Evolutionary conservation across 2,329 filamentous ascomycete species (phyloP).

Genomic region (Westerdykella ornata): DNA sequence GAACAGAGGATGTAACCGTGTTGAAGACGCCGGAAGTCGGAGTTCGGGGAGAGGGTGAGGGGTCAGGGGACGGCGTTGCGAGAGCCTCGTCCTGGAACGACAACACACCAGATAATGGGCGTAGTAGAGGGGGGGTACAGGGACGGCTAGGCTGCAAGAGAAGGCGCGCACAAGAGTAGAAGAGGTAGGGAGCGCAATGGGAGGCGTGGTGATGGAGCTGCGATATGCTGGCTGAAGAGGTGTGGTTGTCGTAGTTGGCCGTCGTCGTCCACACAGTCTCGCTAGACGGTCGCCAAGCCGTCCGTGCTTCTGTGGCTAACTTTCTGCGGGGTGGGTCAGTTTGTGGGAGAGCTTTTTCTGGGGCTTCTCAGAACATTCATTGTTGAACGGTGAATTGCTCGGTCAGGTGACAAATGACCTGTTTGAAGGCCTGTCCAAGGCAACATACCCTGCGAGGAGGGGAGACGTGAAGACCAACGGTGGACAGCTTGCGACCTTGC

Average conservation of each 20-base stretch:
- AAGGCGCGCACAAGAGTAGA: not conserved
- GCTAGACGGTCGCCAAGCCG: not conserved
- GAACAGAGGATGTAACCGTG: not conserved
- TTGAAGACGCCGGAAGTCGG: not conserved
- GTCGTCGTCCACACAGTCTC: not conserved
- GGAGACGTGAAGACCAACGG: no score
- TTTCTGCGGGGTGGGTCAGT: not conserved
- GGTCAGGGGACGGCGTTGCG: not conserved
- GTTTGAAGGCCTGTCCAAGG: no score
- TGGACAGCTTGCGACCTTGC: no score
- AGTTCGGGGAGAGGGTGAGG: not conserved
- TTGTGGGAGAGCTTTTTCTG: not conserved
- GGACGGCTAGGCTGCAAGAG: not conserved
- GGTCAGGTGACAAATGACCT: no score
- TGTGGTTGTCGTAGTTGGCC: not conserved
- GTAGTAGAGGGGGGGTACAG: no score
- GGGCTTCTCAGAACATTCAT: no score
- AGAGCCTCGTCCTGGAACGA: no score
- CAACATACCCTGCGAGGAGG: no score
- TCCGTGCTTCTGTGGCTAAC: not conserved
- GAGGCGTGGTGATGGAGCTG: not conserved
- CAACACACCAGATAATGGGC: no score
- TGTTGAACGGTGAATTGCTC: no score
- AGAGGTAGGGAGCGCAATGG: not conserved
- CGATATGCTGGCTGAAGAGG: not conserved